Evolutionary conservation across 768 basidiomycete genomes (phyloP).

Genomic region (Roridomyces roridus): DNA sequence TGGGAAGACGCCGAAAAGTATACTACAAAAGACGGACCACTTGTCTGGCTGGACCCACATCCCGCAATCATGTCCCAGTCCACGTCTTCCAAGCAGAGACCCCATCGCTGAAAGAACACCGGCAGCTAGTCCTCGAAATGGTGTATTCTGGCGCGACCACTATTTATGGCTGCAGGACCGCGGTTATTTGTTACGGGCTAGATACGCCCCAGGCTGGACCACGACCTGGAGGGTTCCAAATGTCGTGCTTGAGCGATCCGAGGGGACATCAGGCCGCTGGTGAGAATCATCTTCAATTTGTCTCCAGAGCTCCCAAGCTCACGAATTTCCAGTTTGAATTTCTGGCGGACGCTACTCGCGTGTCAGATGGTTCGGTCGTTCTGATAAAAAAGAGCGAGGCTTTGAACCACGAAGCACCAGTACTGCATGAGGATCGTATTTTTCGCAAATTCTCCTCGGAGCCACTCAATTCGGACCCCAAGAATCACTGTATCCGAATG

Average conservation of each 20-base stretch:
- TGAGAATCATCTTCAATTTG: slow-evolving; percentile 18
- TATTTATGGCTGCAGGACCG: slow-evolving; percentile 34
- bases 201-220: slow-evolving; percentile 39
- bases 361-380: slow-evolving; percentile 25
- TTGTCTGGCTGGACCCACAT: too few species aligned
- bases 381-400: slow-evolving; percentile 23
- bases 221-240: slow-evolving; percentile 36
- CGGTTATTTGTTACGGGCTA: slow-evolving; percentile 39
- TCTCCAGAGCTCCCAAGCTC: too few species aligned
- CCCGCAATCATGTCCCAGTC: too few species aligned
- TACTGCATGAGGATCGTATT: neutral
- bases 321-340: neutral
- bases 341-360: neutral
- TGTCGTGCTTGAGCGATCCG: too few species aligned
- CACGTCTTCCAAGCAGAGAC: too few species aligned
- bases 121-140: too few species aligned
- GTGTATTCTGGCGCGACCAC: slow-evolving; percentile 33
- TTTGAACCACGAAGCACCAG: slow-evolving; percentile 25
- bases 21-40: too few species aligned
- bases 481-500: slow-evolving; percentile 36
- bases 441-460: slow-evolving; percentile 22
- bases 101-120: too few species aligned
- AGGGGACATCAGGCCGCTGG: neutral
- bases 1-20: too few species aligned
- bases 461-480: slow-evolving; percentile 21